A percentile compares a stretch with the other conserved stretches of the same genome.
Evolutionary conservation across 208 protist genomes (phyloP).

Genomic region (Entamoeba dispar): DNA sequence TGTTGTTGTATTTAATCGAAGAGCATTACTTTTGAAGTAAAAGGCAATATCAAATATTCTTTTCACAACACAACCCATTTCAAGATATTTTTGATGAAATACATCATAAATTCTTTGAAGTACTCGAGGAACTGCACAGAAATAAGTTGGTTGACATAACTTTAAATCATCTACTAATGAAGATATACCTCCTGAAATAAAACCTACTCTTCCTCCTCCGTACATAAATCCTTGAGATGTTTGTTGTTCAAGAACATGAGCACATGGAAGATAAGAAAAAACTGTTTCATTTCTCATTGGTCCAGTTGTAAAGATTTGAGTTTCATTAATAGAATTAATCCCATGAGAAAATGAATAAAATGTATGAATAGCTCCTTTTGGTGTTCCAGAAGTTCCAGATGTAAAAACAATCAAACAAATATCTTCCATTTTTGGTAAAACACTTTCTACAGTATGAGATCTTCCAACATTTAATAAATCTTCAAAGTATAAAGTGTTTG

Average conservation of each 20-base stretch:
- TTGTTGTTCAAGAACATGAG: background rate
- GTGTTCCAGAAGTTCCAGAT: background rate
- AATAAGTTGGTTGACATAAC: background rate
- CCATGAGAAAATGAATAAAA: background rate
- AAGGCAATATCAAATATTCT: background rate
- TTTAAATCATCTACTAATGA: background rate
- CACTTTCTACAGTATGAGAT: background rate
- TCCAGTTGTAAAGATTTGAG: background rate
- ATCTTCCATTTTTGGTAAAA: background rate
- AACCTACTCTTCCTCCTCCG: background rate
- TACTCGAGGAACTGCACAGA: background rate
- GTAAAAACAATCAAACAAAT: background rate
- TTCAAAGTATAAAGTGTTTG: background rate
- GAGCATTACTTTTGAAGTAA: background rate
- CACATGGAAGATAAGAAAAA: background rate
- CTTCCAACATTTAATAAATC: background rate
- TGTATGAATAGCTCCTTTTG: background rate
- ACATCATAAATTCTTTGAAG: background rate
- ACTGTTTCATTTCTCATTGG: background rate
- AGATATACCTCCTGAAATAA: background rate
- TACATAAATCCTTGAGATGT: background rate
- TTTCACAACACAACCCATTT: background rate
- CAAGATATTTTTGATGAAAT: background rate
- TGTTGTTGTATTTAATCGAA: background rate
- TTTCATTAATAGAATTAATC: background rate